Conservation (phyloP, 768 basidiomycete genomes). For the Leccinellum albellum region DNA sequence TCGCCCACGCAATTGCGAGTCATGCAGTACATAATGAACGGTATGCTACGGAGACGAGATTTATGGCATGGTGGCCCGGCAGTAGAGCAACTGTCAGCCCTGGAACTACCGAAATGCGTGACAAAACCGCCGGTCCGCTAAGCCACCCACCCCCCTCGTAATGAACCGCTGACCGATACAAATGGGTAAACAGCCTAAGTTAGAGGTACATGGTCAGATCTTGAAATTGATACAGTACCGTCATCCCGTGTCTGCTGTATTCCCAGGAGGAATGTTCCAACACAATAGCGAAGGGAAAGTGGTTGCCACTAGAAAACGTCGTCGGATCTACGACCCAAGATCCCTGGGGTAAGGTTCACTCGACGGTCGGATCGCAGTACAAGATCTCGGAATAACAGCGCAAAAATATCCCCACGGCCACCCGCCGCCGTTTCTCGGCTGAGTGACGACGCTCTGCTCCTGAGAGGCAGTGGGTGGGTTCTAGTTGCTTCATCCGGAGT, state of each 20-base stretch:
- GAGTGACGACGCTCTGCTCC: neutral
- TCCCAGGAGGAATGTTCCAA: neutral
- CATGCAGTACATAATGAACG: slow-evolving; percentile 14
- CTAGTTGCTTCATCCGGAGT: neutral
- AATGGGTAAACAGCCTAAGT: slow-evolving; percentile 14
- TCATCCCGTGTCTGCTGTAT: neutral
- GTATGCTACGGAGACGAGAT: neutral
- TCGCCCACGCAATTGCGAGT: neutral
- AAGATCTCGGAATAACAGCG: slow-evolving; percentile 18
- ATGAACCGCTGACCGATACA: slow-evolving; percentile 14
- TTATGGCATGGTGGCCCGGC: neutral
- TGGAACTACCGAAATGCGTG: slow-evolving; percentile 5
- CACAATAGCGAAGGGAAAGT: neutral
- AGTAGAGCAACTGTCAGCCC: slow-evolving; percentile 1
- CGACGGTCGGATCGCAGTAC: slow-evolving; percentile 1
- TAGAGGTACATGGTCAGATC: neutral
- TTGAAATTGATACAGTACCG: neutral
- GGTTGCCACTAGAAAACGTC: neutral
- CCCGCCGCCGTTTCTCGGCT: slow-evolving; percentile 10
- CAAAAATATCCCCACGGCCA: slow-evolving; percentile 2
- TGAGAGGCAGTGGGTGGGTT: slow-evolving; percentile 13
- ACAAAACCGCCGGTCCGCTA: slow-evolving; percentile 20
- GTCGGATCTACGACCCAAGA: slow-evolving; percentile 19
- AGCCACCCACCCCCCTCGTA: slow-evolving; percentile 12
- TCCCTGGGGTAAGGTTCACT: slow-evolving; percentile 10